phyloP scores from a whole-genome alignment of 2,329 filamentous ascomycete genomes.

The Metarhizium rileyi region DNA sequence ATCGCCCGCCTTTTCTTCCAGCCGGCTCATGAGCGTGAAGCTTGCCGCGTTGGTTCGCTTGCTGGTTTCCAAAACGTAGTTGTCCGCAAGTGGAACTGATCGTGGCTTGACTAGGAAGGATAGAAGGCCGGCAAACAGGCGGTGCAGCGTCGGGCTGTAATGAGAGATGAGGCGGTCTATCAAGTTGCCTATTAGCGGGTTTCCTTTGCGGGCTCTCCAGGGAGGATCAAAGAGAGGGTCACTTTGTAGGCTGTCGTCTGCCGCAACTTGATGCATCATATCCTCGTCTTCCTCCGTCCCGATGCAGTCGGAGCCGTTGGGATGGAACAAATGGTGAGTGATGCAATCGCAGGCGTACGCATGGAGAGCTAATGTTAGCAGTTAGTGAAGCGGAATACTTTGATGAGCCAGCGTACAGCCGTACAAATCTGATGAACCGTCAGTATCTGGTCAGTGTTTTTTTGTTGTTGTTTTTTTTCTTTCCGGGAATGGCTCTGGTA shows the following conservation, averaged over 20 bases:
- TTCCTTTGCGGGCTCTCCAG: neutral
- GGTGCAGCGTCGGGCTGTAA: slow-evolving; percentile 44
- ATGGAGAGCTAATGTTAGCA: slow-evolving; percentile 34
- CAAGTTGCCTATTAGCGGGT: slow-evolving; percentile 8
- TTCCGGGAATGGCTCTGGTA: too few species aligned
- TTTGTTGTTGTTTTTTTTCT: too few species aligned
- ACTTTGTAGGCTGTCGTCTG: slow-evolving; percentile 60
- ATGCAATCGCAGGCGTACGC: slow-evolving; percentile 61
- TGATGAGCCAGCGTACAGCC: neutral
- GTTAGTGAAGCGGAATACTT: neutral
- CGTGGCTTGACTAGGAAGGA: slow-evolving; percentile 43
- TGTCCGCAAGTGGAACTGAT: slow-evolving; percentile 47
- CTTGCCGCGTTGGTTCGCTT: slow-evolving; percentile 33
- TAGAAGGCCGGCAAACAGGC: slow-evolving; percentile 34
- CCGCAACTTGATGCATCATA: slow-evolving; percentile 60
- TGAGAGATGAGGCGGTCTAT: slow-evolving; percentile 49
- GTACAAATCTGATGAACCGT: slow-evolving; percentile 4
- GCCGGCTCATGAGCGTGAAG: slow-evolving; percentile 50
- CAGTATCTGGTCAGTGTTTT: neutral
- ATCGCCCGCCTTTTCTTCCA: slow-evolving; percentile 38
- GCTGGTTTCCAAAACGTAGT: slow-evolving; percentile 46
- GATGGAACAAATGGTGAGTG: slow-evolving; percentile 60
- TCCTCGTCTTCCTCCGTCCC: slow-evolving; percentile 44
- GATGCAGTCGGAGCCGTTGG: slow-evolving; percentile 52
- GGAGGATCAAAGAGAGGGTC: neutral